Evolutionary conservation across 2,329 filamentous ascomycete species (phyloP).

Genomic region (Hypoxylon sp.): DNA sequence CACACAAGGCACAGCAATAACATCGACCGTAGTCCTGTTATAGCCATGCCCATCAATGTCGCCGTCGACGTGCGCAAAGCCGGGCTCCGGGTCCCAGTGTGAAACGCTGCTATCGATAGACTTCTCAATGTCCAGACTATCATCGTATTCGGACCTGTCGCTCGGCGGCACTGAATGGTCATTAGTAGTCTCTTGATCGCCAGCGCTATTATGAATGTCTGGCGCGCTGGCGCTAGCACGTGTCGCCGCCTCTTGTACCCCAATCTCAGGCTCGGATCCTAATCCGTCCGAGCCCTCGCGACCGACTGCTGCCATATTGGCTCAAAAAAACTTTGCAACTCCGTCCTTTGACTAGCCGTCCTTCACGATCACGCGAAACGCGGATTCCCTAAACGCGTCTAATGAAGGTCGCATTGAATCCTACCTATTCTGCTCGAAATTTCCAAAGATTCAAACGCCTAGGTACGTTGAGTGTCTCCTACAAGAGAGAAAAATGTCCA

Average conservation of each 20-base stretch:
- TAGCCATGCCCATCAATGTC: slow-evolving; percentile 61
- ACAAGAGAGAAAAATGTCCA: neutral
- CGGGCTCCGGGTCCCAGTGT: slow-evolving; percentile 55
- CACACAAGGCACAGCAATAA: slow-evolving; percentile 68
- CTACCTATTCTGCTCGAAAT: neutral
- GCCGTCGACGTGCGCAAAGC: slow-evolving; percentile 61
- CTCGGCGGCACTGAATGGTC: slow-evolving; percentile 23
- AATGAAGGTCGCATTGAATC: slow-evolving; percentile 4
- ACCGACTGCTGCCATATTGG: slow-evolving; percentile 15
- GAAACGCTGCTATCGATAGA: slow-evolving; percentile 50
- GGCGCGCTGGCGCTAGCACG: slow-evolving; percentile 16
- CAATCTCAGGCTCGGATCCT: slow-evolving; percentile 31
- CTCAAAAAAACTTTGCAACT: neutral
- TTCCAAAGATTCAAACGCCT: neutral
- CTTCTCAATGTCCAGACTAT: slow-evolving; percentile 40
- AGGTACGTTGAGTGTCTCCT: neutral
- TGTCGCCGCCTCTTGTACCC: slow-evolving; percentile 22
- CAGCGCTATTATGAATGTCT: slow-evolving; percentile 3
- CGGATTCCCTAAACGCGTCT: slow-evolving; percentile 8
- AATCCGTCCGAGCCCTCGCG: slow-evolving; percentile 28
- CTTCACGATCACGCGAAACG: slow-evolving; percentile 21
- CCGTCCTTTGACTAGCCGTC: neutral
- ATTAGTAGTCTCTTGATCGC: slow-evolving; percentile 8
- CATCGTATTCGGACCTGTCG: slow-evolving; percentile 31
- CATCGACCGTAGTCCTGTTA: slow-evolving; percentile 68